These are phyloP conservation scores for Cystobasidium onofrii DNA, from an alignment of 768 basidiomycete species.

Conservation along the genomic window DNA sequence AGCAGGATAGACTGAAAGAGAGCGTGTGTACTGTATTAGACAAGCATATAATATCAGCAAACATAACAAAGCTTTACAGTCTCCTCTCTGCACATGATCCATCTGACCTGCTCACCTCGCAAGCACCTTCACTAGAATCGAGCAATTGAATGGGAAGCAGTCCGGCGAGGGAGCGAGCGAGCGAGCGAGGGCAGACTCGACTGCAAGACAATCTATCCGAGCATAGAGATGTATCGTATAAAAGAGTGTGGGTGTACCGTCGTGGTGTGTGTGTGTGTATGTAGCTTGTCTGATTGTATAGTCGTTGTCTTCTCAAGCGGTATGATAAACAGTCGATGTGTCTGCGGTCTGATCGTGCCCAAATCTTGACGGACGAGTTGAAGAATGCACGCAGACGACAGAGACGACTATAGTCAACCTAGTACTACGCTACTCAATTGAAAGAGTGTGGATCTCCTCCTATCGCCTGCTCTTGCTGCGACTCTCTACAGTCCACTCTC, in stretches of 20 bases:
- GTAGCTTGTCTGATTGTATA: background rate
- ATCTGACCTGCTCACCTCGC: no score
- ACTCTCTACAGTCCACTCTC: no score
- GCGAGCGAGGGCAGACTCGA: background rate
- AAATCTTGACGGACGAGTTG: background rate
- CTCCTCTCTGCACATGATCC: no score
- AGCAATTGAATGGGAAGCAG: background rate
- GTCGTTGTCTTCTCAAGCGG: background rate
- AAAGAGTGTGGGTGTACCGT: background rate
- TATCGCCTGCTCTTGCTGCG: no score
- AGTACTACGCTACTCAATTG: no score
- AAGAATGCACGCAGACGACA: background rate
- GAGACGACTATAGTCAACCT: no score
- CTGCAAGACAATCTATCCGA: background rate
- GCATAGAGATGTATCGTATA: background rate
- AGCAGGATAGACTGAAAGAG: background rate
- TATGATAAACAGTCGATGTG: no score
- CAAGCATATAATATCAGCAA: no score
- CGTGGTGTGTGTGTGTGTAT: background rate
- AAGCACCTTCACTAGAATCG: background rate
- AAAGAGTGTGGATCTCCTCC: no score
- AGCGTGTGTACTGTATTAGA: no score
- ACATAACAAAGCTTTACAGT: no score
- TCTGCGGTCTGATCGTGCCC: background rate
- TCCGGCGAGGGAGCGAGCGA: background rate